Base-by-base conservation (phyloP, 2,329 filamentous ascomycete genomes). In the Nemania abortiva region DNA sequence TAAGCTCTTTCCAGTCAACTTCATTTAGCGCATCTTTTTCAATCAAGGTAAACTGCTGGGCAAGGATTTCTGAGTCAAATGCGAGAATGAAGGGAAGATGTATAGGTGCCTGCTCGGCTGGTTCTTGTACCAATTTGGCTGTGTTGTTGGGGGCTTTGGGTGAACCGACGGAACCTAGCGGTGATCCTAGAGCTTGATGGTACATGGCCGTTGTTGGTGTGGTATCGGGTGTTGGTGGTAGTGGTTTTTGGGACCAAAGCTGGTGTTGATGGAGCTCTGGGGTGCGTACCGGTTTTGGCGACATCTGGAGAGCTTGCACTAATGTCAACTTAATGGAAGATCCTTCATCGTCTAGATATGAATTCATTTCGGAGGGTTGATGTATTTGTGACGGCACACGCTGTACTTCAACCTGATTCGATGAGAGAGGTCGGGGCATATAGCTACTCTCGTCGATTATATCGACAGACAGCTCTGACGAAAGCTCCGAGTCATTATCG, bases 21-120 rank as follows among this genome's bases (percentile, higher is more conserved):
- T 95, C 93, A 73, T 94, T 92, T 24, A 96, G 84, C 0, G 92
- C 93, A 77, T 95, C 93, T 78, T 95, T 95, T 77, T 96, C 93
- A 55, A 96, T 93, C 39, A 96, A 85, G 0, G 92, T 95, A 73
- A 96, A 93, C 74, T 96, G 93, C 78, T 95, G 91, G 2, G 93
- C 93, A 29, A 96, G 85, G 2, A 91, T 84, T 73, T 93, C 90
- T 6, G 93, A 94, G 75, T 94, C 92, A 74, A 94, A 95, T 0
- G 92, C 92, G 27, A 96, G 84, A 65, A 94, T 90, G 79, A 96
- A 96, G 0, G 93, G 93, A 42, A 95, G 80, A 78, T 96, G 93
- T 3, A 86, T 85, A 1, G 85, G 83, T 69, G 81, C 84, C 65
- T 82, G 84, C 68, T 76, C 79, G 27, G 71, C 72, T 18, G 61